Percentiles rank a stretch among this genome's conserved stretches.
phyloP scores from a whole-genome alignment of 2,329 filamentous ascomycete species.

The Colletotrichum chlorophyti region DNA sequence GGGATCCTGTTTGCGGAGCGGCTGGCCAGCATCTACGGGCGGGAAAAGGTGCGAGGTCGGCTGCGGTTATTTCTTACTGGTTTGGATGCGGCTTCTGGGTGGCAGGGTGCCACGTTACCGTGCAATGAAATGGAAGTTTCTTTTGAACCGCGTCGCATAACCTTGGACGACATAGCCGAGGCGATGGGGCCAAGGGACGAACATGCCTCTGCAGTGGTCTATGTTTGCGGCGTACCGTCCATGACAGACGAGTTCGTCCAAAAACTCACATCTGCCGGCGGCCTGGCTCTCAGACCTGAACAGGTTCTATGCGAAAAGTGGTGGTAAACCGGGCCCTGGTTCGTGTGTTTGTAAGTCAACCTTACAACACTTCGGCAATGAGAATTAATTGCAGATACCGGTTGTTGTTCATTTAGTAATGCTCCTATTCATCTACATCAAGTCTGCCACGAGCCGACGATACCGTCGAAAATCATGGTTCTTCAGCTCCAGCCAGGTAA shows the following conservation, averaged over 20 bases:
- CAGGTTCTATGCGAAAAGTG: slow-evolving; percentile 46
- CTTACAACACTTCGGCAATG: too few relatives aligned
- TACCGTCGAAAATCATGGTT: too few relatives aligned
- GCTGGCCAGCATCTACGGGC: slow-evolving; percentile 48
- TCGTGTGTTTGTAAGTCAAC: background rate
- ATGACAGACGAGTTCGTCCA: slow-evolving; percentile 74
- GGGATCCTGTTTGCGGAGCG: slow-evolving; percentile 60
- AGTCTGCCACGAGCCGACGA: too few relatives aligned
- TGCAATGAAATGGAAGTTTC: slow-evolving; percentile 35
- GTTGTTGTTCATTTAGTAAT: background rate
- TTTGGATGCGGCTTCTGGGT: background rate
- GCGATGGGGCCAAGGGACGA: slow-evolving; percentile 44
- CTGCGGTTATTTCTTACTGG: slow-evolving; percentile 57
- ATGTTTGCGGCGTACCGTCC: slow-evolving; percentile 70
- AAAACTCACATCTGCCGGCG: slow-evolving; percentile 43
- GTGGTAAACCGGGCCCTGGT: slow-evolving; percentile 37
- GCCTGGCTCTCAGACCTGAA: slow-evolving; percentile 33
- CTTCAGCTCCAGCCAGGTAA: too few relatives aligned
- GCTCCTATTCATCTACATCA: too few relatives aligned
- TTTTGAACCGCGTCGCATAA: slow-evolving; percentile 49
- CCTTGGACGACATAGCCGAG: slow-evolving; percentile 46
- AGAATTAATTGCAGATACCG: too few relatives aligned
- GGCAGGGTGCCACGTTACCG: background rate
- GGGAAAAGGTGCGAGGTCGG: slow-evolving; percentile 44
- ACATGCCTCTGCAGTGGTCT: slow-evolving; percentile 57